Conservation (phyloP, 108 stramenopile genomes). For the Tribonema minus region DNA sequence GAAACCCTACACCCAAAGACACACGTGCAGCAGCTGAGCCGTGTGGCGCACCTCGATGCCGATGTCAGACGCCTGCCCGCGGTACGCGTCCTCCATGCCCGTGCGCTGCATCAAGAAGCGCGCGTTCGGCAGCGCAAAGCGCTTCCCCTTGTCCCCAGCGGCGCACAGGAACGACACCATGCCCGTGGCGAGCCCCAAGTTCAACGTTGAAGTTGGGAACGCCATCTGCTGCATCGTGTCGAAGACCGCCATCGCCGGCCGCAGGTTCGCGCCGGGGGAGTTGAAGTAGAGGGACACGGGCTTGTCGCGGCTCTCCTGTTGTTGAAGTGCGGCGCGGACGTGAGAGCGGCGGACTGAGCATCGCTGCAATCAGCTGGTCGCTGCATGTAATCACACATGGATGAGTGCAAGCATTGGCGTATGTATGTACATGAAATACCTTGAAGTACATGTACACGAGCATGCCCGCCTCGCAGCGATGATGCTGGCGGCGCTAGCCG, state of each 20-base stretch:
- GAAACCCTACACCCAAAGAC: too few species aligned
- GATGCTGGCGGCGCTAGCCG: too few species aligned
- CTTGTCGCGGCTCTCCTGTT: slow-evolving; percentile 60
- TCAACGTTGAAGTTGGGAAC: slow-evolving; percentile 70
- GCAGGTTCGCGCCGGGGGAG: slow-evolving; percentile 73
- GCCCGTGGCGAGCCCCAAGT: slow-evolving; percentile 80
- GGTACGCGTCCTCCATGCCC: slow-evolving; percentile 75
- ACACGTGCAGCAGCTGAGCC: too few species aligned
- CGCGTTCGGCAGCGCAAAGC: slow-evolving; percentile 78
- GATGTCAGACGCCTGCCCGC: slow-evolving; percentile 80
- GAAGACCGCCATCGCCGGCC: slow-evolving; percentile 76
- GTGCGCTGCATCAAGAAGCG: slow-evolving; percentile 81
- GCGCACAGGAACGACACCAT: slow-evolving; percentile 82
- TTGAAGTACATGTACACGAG: too few species aligned
- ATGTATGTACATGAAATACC: too few species aligned
- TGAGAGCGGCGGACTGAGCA: too few species aligned
- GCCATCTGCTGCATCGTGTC: slow-evolving; percentile 71
- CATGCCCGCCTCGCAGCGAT: too few species aligned
- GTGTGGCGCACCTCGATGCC: slow-evolving; percentile 77
- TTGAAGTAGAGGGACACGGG: slow-evolving; percentile 81
- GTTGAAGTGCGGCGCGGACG: too few species aligned
- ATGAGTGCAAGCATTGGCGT: too few species aligned
- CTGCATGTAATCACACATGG: too few species aligned
- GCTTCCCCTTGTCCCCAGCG: slow-evolving; percentile 74
- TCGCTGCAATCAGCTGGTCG: too few species aligned